These are phyloP conservation scores for Coemansia sp. DNA, from an alignment of 192 early-diverging fungal species.

Conservation along the genomic window DNA sequence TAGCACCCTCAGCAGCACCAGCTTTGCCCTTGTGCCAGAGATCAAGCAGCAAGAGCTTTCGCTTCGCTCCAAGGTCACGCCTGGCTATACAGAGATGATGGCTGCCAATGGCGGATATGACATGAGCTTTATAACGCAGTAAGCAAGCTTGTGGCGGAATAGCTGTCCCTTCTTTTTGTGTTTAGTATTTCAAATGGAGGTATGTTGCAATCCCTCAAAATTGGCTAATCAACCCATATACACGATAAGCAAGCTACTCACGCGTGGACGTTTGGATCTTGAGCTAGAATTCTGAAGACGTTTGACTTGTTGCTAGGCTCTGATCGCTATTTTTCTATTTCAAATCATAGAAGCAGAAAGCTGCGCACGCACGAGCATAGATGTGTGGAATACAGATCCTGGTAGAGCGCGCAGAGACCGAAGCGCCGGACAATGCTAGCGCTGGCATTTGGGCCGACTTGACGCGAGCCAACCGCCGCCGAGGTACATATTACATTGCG, in stretches of 20 bases:
- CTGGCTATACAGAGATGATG: conserved; percentile 43
- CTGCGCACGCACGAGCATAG: neutral
- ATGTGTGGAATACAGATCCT: conserved; percentile 49
- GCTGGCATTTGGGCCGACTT: conserved; percentile 15
- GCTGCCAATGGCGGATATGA: conserved; percentile 47
- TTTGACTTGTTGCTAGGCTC: neutral
- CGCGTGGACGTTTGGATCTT: neutral
- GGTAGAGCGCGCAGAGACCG: conserved; percentile 1
- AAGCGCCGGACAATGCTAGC: neutral
- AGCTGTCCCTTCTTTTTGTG: too few relatives aligned
- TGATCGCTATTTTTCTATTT: neutral
- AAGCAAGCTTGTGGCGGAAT: too few relatives aligned
- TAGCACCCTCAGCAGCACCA: too few relatives aligned
- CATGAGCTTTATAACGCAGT: conserved; percentile 46
- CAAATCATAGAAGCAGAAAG: neutral
- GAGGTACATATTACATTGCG: conserved; percentile 18
- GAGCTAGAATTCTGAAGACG: too few relatives aligned
- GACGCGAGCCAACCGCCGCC: conserved; percentile 28
- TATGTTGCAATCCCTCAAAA: neutral
- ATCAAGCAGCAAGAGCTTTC: conserved; percentile 28
- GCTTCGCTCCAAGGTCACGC: conserved; percentile 38
- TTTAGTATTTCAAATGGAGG: conserved; percentile 1
- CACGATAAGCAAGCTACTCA: neutral
- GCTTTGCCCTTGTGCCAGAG: conserved; percentile 33
- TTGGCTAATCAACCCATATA: neutral